A percentile compares a stretch with the other conserved stretches of the same genome.
Conservation (phyloP, 2,329 filamentous ascomycete species). For the Coccinonectria pachysandricola region DNA sequence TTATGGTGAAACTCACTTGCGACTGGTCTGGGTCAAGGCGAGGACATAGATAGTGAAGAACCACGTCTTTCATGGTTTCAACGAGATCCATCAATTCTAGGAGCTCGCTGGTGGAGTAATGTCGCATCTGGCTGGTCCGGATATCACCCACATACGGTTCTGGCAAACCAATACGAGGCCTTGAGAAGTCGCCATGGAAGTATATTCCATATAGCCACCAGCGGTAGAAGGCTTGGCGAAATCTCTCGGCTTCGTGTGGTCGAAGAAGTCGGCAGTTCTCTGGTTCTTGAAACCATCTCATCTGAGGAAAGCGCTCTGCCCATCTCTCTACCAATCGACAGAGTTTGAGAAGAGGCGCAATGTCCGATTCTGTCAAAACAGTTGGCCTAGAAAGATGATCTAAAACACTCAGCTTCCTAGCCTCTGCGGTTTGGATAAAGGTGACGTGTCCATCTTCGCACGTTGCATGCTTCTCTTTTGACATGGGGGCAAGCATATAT, state of each 20-base stretch:
- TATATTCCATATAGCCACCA: conserved; percentile 46
- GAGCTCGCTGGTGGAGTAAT: conserved; percentile 32
- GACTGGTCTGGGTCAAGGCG: conserved; percentile 29
- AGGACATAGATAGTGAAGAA: conserved; percentile 36
- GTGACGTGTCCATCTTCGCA: conserved; percentile 1
- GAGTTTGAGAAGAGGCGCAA: conserved; percentile 23
- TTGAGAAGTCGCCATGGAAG: conserved; percentile 36
- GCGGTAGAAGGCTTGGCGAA: conserved; percentile 39
- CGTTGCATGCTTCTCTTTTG: conserved; percentile 5
- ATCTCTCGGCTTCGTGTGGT: conserved; percentile 32
- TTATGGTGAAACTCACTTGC: conserved; percentile 20
- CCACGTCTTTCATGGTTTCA: conserved; percentile 32
- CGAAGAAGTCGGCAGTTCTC: conserved; percentile 35
- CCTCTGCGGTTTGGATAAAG: conserved; percentile 12
- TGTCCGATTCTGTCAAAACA: conserved; percentile 23
- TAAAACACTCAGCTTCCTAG: too few relatives aligned
- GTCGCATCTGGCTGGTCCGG: conserved; percentile 33
- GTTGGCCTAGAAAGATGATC: conserved; percentile 17
- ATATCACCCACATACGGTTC: conserved; percentile 30
- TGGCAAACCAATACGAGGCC: conserved; percentile 27
- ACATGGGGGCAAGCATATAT: conserved; percentile 11
- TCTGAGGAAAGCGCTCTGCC: conserved; percentile 31
- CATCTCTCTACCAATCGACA: conserved; percentile 28
- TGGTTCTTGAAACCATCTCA: conserved; percentile 36
- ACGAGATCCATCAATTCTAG: conserved; percentile 36